A percentile compares a stretch with the other conserved stretches of the same genome.
Evolutionary conservation across 139 green algal genomes (phyloP).

Genomic region (Chlamydomonas applanata): DNA sequence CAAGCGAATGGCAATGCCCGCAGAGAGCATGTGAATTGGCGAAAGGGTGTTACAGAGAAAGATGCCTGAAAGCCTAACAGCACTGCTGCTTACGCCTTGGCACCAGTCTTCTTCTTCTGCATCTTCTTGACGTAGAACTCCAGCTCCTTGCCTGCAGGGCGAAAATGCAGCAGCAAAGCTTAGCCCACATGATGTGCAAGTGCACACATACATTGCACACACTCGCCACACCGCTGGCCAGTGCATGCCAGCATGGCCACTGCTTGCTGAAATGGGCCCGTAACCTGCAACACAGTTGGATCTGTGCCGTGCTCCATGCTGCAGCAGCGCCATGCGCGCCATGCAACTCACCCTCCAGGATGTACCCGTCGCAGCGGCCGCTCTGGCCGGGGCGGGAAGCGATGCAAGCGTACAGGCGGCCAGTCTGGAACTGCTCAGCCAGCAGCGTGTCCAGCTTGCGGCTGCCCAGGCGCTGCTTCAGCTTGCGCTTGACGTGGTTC

Average conservation of each 20-base stretch:
- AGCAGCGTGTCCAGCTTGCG: slow-evolving; percentile 78
- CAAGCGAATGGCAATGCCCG: too few species aligned
- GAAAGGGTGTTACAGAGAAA: too few species aligned
- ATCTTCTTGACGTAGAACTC: slow-evolving; percentile 92
- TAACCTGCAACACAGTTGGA: too few species aligned
- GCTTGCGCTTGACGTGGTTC: slow-evolving; percentile 86
- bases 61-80: too few species aligned
- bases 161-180: not conserved
- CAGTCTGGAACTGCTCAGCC: slow-evolving; percentile 90
- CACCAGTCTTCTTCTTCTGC: slow-evolving; percentile 79
- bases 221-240: too few species aligned
- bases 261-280: too few species aligned
- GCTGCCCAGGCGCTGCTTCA: slow-evolving; percentile 64
- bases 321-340: not conserved
- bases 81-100: not conserved
- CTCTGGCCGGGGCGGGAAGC: slow-evolving; percentile 78
- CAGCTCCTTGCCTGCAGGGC: slow-evolving; percentile 74
- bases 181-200: too few species aligned
- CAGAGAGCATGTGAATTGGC: too few species aligned
- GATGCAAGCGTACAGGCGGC: slow-evolving; percentile 86
- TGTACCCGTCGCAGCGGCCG: slow-evolving; percentile 85
- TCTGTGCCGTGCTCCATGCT: too few species aligned
- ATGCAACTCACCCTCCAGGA: slow-evolving; percentile 68
- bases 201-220: too few species aligned
- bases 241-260: too few species aligned